Conservation (phyloP, 2,329 filamentous ascomycete genomes). For the Grosmannia huntii region DNA sequence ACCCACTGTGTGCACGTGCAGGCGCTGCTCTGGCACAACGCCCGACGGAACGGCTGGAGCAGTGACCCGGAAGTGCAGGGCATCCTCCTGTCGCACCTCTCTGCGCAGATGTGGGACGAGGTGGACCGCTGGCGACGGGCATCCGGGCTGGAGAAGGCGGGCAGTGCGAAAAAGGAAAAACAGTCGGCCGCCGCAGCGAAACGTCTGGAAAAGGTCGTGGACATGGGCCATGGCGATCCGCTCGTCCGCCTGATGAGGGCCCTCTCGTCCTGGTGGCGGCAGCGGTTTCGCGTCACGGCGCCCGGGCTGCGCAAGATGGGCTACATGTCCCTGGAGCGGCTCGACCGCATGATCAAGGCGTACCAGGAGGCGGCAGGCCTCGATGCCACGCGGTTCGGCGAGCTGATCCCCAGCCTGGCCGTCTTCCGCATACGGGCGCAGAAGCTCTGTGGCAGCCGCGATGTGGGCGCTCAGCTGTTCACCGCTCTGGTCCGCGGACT, state of each 20-base stretch:
- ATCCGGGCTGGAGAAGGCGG: constrained; percentile 43
- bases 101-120: constrained; percentile 55
- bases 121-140: constrained; percentile 59
- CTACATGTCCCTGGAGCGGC: constrained; percentile 64
- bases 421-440: constrained; percentile 59
- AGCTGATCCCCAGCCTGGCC: constrained; percentile 53
- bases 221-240: constrained; percentile 75
- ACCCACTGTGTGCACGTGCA: constrained; percentile 88
- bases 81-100: constrained; percentile 61
- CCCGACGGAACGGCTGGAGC: constrained; percentile 71
- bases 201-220: constrained; percentile 54
- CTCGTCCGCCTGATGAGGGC: constrained; percentile 62
- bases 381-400: constrained; percentile 52
- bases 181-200: constrained; percentile 58
- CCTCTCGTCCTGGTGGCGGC: constrained; percentile 79
- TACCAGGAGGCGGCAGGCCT: constrained; percentile 32
- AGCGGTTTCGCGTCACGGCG: constrained; percentile 62
- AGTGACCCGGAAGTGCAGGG: constrained; percentile 66
- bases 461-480: constrained; percentile 81
- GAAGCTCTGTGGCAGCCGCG: constrained; percentile 65
- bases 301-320: constrained; percentile 81
- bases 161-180: constrained; percentile 17
- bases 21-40: constrained; percentile 79
- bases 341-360: constrained; percentile 61
- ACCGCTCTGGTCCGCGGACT: constrained; percentile 71